Evolutionary conservation across 257 asterid genomes (phyloP).

Genomic region (Solanum habrochaites): DNA sequence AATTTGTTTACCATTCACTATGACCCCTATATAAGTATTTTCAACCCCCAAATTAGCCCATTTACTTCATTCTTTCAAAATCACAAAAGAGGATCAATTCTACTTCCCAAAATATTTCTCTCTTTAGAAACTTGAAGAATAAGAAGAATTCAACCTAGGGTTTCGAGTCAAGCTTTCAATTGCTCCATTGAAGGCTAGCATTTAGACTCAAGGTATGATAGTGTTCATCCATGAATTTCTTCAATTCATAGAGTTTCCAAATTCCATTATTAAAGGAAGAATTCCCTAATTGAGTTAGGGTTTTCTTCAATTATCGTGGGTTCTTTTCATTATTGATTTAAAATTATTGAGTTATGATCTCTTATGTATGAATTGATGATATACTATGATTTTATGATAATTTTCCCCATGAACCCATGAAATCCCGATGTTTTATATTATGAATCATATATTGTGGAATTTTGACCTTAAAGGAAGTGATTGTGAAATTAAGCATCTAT

Average conservation of each 20-base stretch:
- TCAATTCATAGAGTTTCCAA: neutral
- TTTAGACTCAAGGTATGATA: neutral
- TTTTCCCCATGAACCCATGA: neutral
- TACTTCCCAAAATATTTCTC: neutral
- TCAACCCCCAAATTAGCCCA: neutral
- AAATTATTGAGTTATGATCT: neutral
- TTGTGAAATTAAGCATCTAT: neutral
- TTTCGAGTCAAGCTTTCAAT: neutral
- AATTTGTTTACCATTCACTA: too few species aligned
- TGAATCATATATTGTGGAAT: neutral
- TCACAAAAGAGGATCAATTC: neutral
- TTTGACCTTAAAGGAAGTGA: neutral
- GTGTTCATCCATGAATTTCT: neutral
- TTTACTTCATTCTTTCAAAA: too few species aligned
- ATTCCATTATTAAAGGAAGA: neutral
- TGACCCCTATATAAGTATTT: neutral
- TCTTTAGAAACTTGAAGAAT: neutral
- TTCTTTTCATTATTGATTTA: too few species aligned
- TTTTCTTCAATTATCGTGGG: neutral
- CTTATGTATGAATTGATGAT: neutral
- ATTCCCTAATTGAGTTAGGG: neutral
- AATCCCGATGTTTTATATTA: neutral
- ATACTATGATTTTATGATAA: neutral
- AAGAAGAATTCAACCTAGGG: neutral
- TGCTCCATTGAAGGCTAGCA: neutral